Conservation (phyloP, 805 yeast species). For the Grigorovia humatica region DNA sequence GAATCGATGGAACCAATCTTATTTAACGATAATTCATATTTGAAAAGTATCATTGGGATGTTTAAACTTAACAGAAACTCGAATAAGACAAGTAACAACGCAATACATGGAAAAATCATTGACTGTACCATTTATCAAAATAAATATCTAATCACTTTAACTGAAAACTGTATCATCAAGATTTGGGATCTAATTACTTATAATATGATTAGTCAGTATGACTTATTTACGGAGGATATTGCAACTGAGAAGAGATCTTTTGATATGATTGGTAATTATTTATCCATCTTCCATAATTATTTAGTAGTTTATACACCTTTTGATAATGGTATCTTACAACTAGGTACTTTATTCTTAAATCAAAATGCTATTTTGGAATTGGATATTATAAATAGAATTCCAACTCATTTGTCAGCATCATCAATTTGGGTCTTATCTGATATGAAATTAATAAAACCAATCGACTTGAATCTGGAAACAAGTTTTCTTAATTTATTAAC, state of each 20-base stretch:
- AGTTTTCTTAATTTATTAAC: constrained; percentile 30
- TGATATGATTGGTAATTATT: constrained; percentile 26
- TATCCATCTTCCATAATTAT: constrained; percentile 26
- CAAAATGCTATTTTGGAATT: constrained; percentile 9
- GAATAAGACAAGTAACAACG: constrained; percentile 5
- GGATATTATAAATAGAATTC: constrained; percentile 8
- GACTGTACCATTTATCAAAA: constrained; percentile 15
- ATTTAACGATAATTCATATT: constrained; percentile 47
- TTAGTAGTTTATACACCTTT: constrained; percentile 35
- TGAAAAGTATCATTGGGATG: constrained; percentile 28
- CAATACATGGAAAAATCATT: constrained; percentile 12
- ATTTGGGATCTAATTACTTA: constrained; percentile 22
- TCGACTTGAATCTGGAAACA: constrained; percentile 11
- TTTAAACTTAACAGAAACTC: constrained; percentile 6
- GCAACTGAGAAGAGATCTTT: constrained; percentile 10
- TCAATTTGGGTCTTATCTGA: constrained; percentile 27
- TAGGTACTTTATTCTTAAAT: constrained; percentile 26
- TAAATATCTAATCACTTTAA: constrained; percentile 17
- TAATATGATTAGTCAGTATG: constrained; percentile 11
- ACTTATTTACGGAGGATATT: constrained; percentile 12
- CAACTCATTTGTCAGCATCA: constrained; percentile 20
- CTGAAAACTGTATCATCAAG: constrained; percentile 20
- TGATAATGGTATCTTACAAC: constrained; percentile 34
- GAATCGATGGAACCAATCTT: constrained; percentile 33
- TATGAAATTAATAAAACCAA: constrained; percentile 17